Evolutionary conservation across 106 monocot species (phyloP).

Genomic region (Acorus calamus): DNA sequence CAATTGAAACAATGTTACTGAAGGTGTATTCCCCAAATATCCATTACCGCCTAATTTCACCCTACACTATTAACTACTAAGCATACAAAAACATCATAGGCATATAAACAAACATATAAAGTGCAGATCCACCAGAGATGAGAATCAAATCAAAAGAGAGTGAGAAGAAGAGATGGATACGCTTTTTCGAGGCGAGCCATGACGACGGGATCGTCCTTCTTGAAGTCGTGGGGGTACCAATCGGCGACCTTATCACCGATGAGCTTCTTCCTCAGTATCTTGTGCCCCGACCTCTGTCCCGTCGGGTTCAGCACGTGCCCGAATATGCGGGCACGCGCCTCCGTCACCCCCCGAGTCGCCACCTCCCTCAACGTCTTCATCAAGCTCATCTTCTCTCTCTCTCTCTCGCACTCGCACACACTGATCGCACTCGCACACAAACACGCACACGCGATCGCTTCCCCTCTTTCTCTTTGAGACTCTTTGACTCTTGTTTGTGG

Average conservation of each 20-base stretch:
- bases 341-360: constrained; percentile 43
- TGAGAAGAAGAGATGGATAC: constrained; percentile 22
- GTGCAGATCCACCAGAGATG: too few relatives aligned
- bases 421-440: too few relatives aligned
- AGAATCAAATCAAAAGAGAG: neutral
- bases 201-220: constrained; percentile 68
- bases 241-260: constrained; percentile 71
- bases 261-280: constrained; percentile 83
- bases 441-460: too few relatives aligned
- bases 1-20: too few relatives aligned
- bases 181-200: constrained; percentile 63
- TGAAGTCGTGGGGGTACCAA: constrained; percentile 93
- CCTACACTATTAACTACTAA: too few relatives aligned
- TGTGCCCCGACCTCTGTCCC: constrained; percentile 67
- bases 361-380: constrained; percentile 15
- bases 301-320: constrained; percentile 82
- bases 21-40: too few relatives aligned
- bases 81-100: too few relatives aligned
- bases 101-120: too few relatives aligned
- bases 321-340: constrained; percentile 82
- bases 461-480: too few relatives aligned
- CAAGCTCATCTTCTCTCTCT: constrained; percentile 9
- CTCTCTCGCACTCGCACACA: too few relatives aligned
- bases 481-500: too few relatives aligned
- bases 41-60: too few relatives aligned